Percentiles rank a stretch among this genome's conserved stretches.
Evolutionary conservation across 2,329 filamentous ascomycete genomes (phyloP).

Genomic region (Aaosphaeria arxii): DNA sequence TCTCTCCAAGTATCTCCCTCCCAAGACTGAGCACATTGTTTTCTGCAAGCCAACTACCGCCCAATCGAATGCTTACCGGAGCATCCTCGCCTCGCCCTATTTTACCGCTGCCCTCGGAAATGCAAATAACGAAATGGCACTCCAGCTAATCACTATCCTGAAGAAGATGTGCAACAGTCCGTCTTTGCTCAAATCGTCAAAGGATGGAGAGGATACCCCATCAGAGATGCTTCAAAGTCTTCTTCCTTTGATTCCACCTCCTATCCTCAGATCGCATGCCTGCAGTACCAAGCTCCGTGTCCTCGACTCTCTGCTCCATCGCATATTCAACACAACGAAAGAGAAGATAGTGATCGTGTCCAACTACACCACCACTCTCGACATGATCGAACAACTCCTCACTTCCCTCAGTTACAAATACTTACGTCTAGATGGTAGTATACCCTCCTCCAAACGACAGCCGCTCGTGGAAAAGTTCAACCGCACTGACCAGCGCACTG

Average conservation of each 20-base stretch:
- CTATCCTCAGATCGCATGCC: constrained; percentile 55
- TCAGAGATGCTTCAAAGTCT: constrained; percentile 43
- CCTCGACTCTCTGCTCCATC: constrained; percentile 62
- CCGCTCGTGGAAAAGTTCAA: constrained; percentile 70
- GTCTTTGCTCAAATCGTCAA: constrained; percentile 55
- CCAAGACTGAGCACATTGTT: constrained; percentile 66
- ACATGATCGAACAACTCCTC: constrained; percentile 62
- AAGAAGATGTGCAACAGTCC: constrained; percentile 76
- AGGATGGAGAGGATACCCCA: constrained; percentile 45
- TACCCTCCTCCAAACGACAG: constrained; percentile 62
- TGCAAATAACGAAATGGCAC: constrained; percentile 51
- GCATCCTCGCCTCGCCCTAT: constrained; percentile 61
- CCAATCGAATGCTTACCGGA: constrained; percentile 61
- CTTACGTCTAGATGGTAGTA: constrained; percentile 68
- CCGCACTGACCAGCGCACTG: constrained; percentile 51
- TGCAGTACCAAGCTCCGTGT: constrained; percentile 66
- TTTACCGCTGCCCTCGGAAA: constrained; percentile 62
- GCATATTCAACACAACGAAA: constrained; percentile 57
- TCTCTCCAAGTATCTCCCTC: constrained; percentile 62
- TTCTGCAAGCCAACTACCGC: constrained; percentile 62
- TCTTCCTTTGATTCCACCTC: constrained; percentile 54
- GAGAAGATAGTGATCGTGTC: constrained; percentile 76
- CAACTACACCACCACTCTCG: constrained; percentile 71
- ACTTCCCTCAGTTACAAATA: constrained; percentile 59
- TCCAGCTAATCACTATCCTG: constrained; percentile 68